Conservation (phyloP, 2,329 filamentous ascomycete species). For the Fusarium buharicum region DNA sequence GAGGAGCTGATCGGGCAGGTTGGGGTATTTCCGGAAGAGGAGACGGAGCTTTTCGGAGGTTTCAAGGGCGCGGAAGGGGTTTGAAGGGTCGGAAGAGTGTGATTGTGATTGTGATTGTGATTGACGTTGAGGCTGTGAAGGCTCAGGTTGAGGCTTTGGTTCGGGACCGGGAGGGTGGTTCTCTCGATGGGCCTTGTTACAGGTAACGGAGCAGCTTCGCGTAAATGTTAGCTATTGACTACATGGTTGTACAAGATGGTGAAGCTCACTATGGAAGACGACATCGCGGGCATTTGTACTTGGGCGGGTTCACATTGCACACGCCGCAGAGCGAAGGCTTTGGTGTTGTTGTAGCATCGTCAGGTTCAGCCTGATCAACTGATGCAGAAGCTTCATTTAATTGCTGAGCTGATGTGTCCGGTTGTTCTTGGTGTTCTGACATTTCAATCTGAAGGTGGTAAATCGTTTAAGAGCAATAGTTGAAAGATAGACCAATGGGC, state of each 20-base stretch:
- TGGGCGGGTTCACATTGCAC: conserved; percentile 62
- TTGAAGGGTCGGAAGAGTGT: conserved; percentile 41
- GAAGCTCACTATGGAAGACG: conserved; percentile 65
- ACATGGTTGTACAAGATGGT: neutral
- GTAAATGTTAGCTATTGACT: conserved; percentile 2
- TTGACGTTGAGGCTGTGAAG: conserved; percentile 34
- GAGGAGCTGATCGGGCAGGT: conserved; percentile 58
- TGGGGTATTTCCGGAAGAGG: conserved; percentile 65
- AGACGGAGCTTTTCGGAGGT: conserved; percentile 59
- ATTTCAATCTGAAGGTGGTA: conserved; percentile 13
- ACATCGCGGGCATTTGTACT: conserved; percentile 73
- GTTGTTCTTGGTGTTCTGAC: conserved; percentile 24
- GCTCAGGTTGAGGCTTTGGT: conserved; percentile 25
- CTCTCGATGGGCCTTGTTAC: conserved; percentile 63
- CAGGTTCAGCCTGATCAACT: neutral
- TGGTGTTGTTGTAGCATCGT: conserved; percentile 8
- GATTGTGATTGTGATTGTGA: conserved; percentile 9
- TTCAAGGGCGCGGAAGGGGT: conserved; percentile 65
- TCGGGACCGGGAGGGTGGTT: conserved; percentile 58
- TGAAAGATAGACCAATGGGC: neutral
- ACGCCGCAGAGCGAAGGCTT: conserved; percentile 58
- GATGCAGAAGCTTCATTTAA: conserved; percentile 4
- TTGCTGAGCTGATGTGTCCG: conserved; percentile 1
- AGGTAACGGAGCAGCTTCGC: conserved; percentile 67
- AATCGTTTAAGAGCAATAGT: neutral